Evolutionary conservation across 305 asterid species (phyloP), one percentile per base, ranked within the genome.

Genomic region (Ajuga reptans): DNA sequence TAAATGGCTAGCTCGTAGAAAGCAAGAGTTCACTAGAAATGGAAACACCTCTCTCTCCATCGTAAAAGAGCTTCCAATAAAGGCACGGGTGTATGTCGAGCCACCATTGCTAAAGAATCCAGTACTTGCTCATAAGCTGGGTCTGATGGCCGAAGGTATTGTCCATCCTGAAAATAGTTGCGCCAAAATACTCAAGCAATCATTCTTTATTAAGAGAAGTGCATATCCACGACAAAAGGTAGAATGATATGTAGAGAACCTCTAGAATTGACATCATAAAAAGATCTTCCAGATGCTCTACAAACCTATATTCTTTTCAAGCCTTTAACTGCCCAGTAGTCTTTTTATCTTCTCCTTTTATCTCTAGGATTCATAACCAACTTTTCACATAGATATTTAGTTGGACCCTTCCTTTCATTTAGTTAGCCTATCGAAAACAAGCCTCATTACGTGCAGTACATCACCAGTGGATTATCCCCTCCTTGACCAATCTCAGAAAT

Each of bases 21-120:
- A 49, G 46, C 17, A 78, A 36, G 62, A 64, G 46, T 16, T 41
- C 36, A 16, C 27, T 53, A 56, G 69, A 73, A 72, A 75, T 50
- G 61, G 75, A 54, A 42, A 66, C 67, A 91, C 99, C 96, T 89
- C 71, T 93, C 99, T 84, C 99, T 83, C 99, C 99, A 93, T 65
- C 95, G 86, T 55, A 80, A 77, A 76, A 93, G 97, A 74, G 99
- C 99, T 83, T 93, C 99, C 61, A 93, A 75, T 74, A 93, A 88
- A 59, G 99, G 99, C 70, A 89, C 96, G 62, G 99, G 99, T 24
- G 97, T 91, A 68, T 93, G 99, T 1, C 97, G 91, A 47, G 99
- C 99, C 72, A 93, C 97, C 97, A 93, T 91, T 54, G 99, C 99
- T 84, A 93, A 80, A 64, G 99, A 93, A 83, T 93, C 99, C 71